phyloP scores from a whole-genome alignment of 1,284 basidiomycete genomes.

The Heliocybe sulcata region DNA sequence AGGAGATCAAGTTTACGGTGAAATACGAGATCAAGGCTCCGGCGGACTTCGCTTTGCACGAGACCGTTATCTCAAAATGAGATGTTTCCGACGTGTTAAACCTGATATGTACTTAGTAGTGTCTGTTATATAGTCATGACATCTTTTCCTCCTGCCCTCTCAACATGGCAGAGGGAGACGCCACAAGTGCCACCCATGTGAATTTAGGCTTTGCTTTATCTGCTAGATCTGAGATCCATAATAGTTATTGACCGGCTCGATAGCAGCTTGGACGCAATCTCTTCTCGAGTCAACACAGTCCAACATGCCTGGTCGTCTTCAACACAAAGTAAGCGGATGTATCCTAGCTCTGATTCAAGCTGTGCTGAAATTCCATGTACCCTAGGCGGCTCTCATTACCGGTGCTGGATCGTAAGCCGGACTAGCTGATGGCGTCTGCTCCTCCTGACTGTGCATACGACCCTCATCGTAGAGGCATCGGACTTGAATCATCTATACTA shows the following conservation, averaged over 20 bases:
- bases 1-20: constrained; percentile 31
- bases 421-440: neutral
- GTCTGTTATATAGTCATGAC: too few species aligned
- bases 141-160: neutral
- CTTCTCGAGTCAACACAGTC: neutral
- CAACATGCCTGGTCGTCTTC: constrained; percentile 61
- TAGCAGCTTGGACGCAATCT: neutral
- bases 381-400: constrained; percentile 74
- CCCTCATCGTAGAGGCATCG: constrained; percentile 67
- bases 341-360: neutral
- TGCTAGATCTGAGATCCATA: neutral
- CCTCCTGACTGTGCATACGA: constrained; percentile 2
- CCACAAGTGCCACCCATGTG: neutral
- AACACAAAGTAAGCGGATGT: constrained; percentile 47
- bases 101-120: too few species aligned
- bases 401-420: constrained; percentile 76
- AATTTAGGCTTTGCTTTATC: neutral
- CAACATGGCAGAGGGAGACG: neutral
- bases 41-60: too few species aligned
- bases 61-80: too few species aligned
- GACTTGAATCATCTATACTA: constrained; percentile 86
- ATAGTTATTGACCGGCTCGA: neutral
- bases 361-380: constrained; percentile 6
- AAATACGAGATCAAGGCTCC: constrained; percentile 41
- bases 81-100: too few species aligned